phyloP scores from a whole-genome alignment of 176 grass and related monocot genomes.

The Puya raimondii region DNA sequence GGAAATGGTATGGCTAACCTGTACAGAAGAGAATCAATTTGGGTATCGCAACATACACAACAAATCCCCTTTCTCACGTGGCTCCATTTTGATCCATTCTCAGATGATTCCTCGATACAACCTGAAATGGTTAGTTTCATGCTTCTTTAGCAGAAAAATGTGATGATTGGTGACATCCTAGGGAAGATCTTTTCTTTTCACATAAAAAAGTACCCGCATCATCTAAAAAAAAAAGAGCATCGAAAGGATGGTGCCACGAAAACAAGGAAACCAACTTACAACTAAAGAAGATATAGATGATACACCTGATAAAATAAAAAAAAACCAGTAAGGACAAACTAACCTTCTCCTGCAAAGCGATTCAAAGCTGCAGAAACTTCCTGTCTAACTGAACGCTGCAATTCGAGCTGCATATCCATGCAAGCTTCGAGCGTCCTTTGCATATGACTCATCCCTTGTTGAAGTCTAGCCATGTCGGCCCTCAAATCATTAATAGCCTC shows the following conservation, averaged over 20 bases:
- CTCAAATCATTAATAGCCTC: slow-evolving; percentile 84
- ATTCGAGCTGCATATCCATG: slow-evolving; percentile 96
- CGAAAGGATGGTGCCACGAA: too few species aligned
- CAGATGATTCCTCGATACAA: slow-evolving; percentile 25
- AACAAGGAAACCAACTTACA: too few species aligned
- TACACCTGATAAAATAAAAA: neutral
- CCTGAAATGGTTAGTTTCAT: slow-evolving; percentile 26
- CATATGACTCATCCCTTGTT: slow-evolving; percentile 94
- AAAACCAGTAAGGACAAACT: neutral
- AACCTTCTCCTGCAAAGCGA: slow-evolving; percentile 36
- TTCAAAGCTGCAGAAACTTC: slow-evolving; percentile 96
- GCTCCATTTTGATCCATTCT: slow-evolving; percentile 87
- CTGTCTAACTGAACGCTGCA: slow-evolving; percentile 90
- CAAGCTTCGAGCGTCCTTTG: slow-evolving; percentile 88
- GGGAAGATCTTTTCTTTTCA: neutral
- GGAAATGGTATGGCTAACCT: slow-evolving; percentile 38
- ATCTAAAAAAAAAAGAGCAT: neutral
- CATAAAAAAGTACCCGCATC: neutral
- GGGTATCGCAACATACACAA: slow-evolving; percentile 83
- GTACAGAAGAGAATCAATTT: slow-evolving; percentile 92
- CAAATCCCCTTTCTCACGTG: slow-evolving; percentile 90
- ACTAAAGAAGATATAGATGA: neutral
- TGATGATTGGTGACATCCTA: neutral
- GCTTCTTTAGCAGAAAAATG: slow-evolving; percentile 16
- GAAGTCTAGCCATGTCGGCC: slow-evolving; percentile 69